A percentile compares a stretch with the other conserved stretches of the same genome.
Evolutionary conservation across 441 rosid genomes (phyloP).

Genomic region (Eruca vesicaria): DNA sequence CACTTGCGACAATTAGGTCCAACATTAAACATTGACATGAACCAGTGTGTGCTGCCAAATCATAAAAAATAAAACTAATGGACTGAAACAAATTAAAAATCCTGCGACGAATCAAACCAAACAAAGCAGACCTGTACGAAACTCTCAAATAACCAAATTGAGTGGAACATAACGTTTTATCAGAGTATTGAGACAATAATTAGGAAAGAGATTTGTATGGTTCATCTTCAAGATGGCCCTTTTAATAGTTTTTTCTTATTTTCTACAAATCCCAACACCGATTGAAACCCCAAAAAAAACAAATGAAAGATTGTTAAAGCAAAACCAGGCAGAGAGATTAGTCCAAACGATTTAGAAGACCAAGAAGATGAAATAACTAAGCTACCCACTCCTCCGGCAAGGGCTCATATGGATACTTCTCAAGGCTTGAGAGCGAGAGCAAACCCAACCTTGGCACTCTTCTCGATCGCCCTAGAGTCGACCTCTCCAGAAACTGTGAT

Average conservation of each 20-base stretch:
- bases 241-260: constrained; percentile 24
- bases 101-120: not conserved
- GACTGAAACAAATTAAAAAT: constrained; percentile 37
- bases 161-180: not conserved
- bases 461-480: constrained; percentile 86
- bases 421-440: constrained; percentile 79
- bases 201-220: not conserved
- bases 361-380: constrained; percentile 8
- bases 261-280: constrained; percentile 9
- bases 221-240: constrained; percentile 18
- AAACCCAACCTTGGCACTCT: constrained; percentile 86
- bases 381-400: constrained; percentile 11
- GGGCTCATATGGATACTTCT: not conserved
- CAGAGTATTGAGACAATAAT: not conserved
- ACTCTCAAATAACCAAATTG: not conserved
- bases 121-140: not conserved
- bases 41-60: too few relatives aligned
- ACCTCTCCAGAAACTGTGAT: constrained; percentile 90
- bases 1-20: too few relatives aligned
- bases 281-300: not conserved
- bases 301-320: constrained; percentile 24
- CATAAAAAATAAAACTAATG: constrained; percentile 18
- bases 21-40: too few relatives aligned
- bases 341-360: constrained; percentile 16
- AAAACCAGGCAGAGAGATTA: constrained; percentile 13